Evolutionary conservation across 352 stramenopile genomes (phyloP), one percentile per base, ranked within the genome.

Genomic region (Globisporangium cederbergense): DNA sequence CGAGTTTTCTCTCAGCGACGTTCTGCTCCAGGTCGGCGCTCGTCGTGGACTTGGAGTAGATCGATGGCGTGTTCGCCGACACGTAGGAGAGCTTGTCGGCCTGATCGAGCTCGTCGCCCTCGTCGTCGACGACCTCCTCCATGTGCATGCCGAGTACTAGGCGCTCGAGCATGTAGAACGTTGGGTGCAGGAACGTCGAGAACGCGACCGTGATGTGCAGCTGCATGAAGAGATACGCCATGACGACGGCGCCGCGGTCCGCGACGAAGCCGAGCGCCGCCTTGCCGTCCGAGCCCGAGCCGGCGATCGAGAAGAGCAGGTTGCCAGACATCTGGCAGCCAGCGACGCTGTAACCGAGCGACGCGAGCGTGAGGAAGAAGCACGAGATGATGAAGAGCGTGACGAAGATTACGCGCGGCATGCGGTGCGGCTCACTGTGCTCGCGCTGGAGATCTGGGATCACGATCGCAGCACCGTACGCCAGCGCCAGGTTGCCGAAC

Each of bases 401-500:
- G 30, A 82, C 67, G 30, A 73, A 42, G 43, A 86, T 71, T 25
- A 86, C 68, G n/a, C 70, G 66, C 6, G 77, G 77, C 77, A 86
- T 85, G 22, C 76, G 76, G 4, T 66, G 51, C 0, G 77, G 74
- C 50, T 88, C 64, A 10, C 62, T 76, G 64, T 87, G 78, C 9
- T 86, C 66, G 42, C 76, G 73, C 36, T 81, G 71, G 36, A 89
- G 67, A 10, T 74, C 67, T 2, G 77, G 76, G 56, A 86, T 78
- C 38, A 86, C 66, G 45, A 86, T 75, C 28, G 72, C 76, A 22
- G 78, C 76, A 28, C 66, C 73, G 36, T 87, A 87, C 2, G 76
- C 76, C n/a, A 88, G 69, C n/a, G 77, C 64, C 45, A 88, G 65
- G 66, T 81, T 88, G 20, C 77, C 79, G 16, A 85, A 85, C 25